Evolutionary conservation across 2,329 filamentous ascomycete species (phyloP).

Genomic region (Alternaria gaisen): DNA sequence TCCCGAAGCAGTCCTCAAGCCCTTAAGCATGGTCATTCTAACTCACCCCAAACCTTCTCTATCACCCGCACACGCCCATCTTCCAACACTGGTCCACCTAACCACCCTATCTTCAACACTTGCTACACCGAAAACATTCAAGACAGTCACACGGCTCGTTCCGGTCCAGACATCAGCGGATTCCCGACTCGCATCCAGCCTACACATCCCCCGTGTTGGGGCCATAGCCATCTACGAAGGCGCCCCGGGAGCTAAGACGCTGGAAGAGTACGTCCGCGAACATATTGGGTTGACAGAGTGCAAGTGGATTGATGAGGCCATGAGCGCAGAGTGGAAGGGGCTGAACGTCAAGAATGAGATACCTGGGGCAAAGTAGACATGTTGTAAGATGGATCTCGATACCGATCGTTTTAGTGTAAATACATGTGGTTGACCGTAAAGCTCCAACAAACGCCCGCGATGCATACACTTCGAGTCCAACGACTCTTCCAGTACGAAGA

Average conservation of each 20-base stretch:
- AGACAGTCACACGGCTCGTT: constrained; percentile 64
- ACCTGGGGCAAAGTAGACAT: constrained; percentile 3
- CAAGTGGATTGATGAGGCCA: constrained; percentile 64
- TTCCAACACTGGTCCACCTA: constrained; percentile 45
- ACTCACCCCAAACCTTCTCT: constrained; percentile 44
- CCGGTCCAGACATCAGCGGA: constrained; percentile 70
- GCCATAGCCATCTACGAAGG: constrained; percentile 67
- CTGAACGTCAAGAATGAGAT: constrained; percentile 50
- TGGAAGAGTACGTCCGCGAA: constrained; percentile 65
- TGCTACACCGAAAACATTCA: background rate
- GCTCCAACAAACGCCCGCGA: constrained; percentile 29
- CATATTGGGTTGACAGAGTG: constrained; percentile 63
- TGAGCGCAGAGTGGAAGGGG: constrained; percentile 52
- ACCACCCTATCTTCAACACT: constrained; percentile 21
- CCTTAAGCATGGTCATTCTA: constrained; percentile 41
- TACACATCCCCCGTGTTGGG: constrained; percentile 71
- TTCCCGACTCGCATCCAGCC: constrained; percentile 62
- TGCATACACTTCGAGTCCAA: constrained; percentile 24
- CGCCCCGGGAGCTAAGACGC: constrained; percentile 65
- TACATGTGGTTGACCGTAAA: background rate
- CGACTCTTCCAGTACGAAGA: background rate
- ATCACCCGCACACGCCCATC: constrained; percentile 46
- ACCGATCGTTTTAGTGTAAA: background rate
- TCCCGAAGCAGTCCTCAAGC: background rate
- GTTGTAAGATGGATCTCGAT: background rate